phyloP scores from a whole-genome alignment of 768 basidiomycete species.

The Tulasnella sp. region DNA sequence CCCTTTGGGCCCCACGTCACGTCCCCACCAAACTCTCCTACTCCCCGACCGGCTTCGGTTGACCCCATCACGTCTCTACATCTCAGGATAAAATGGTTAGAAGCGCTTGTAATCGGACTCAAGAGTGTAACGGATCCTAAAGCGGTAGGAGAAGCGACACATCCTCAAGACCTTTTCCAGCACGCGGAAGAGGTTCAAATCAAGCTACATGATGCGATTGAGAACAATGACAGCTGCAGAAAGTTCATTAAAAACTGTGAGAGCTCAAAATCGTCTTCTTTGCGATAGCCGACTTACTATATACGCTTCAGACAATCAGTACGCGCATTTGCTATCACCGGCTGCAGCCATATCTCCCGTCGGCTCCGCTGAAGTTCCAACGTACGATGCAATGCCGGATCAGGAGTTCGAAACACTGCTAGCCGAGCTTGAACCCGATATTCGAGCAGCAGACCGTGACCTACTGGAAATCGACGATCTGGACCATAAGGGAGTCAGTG shows the following conservation, averaged over 20 bases:
- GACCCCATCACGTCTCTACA: conserved; percentile 61
- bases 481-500: conserved; percentile 57
- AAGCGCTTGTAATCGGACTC: conserved; percentile 61
- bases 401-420: conserved; percentile 61
- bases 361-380: conserved; percentile 28
- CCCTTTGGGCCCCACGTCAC: conserved; percentile 20
- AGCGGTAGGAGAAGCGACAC: conserved; percentile 22
- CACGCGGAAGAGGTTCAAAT: conserved; percentile 51
- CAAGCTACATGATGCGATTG: conserved; percentile 44
- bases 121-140: conserved; percentile 29
- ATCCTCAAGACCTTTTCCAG: conserved; percentile 37
- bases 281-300: background rate
- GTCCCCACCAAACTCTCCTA: conserved; percentile 16
- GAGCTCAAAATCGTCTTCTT: conserved; percentile 19
- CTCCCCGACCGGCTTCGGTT: conserved; percentile 22
- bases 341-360: conserved; percentile 64
- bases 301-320: conserved; percentile 49
- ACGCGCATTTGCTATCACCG: conserved; percentile 62
- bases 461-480: conserved; percentile 64
- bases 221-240: conserved; percentile 57
- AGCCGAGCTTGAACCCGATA: conserved; percentile 71
- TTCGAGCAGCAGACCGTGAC: conserved; percentile 71
- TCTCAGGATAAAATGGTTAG: conserved; percentile 66
- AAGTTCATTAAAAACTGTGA: conserved; percentile 66
- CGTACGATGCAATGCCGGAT: conserved; percentile 53